These are phyloP conservation scores for Trametes polyzona DNA, from an alignment of 1,284 basidiomycete species.

Conservation along the genomic window DNA sequence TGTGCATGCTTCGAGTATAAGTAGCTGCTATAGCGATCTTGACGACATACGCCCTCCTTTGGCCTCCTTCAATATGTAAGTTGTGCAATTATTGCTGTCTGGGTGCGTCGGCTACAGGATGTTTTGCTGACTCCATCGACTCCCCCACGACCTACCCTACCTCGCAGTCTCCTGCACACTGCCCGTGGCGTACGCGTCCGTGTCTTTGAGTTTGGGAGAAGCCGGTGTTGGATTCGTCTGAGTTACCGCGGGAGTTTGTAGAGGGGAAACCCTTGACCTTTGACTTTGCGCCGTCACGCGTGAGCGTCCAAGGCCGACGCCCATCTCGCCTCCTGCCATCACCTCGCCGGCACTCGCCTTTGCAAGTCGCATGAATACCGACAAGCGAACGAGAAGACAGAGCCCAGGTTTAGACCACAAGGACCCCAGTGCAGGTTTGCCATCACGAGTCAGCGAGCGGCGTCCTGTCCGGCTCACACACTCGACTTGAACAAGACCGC, in stretches of 20 bases:
- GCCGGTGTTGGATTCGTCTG: constrained; percentile 15
- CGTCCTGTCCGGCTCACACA: constrained; percentile 45
- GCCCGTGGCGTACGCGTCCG: constrained; percentile 1
- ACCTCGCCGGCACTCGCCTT: constrained; percentile 18
- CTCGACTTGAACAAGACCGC: constrained; percentile 49
- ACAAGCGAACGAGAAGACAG: constrained; percentile 25
- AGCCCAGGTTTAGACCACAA: constrained; percentile 49
- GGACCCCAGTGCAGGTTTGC: constrained; percentile 42
- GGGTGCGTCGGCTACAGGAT: constrained; percentile 4
- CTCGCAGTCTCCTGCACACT: neutral
- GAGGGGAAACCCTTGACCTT: constrained; percentile 33
- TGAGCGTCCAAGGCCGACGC: constrained; percentile 31
- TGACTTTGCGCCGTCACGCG: constrained; percentile 33
- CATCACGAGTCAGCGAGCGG: constrained; percentile 52
- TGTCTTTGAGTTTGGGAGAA: constrained; percentile 9
- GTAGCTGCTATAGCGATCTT: neutral
- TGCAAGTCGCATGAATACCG: constrained; percentile 15
- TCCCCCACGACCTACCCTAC: neutral
- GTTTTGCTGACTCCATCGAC: constrained; percentile 12
- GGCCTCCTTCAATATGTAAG: constrained; percentile 11
- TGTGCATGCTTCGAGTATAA: constrained; percentile 8
- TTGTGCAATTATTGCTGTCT: constrained; percentile 1
- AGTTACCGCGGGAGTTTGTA: constrained; percentile 12
- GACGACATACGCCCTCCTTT: neutral
- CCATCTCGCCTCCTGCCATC: constrained; percentile 31